Percentiles rank a stretch among this genome's conserved stretches.
Evolutionary conservation across 495 filamentous ascomycete species (phyloP).

Genomic region (Podospora australis): DNA sequence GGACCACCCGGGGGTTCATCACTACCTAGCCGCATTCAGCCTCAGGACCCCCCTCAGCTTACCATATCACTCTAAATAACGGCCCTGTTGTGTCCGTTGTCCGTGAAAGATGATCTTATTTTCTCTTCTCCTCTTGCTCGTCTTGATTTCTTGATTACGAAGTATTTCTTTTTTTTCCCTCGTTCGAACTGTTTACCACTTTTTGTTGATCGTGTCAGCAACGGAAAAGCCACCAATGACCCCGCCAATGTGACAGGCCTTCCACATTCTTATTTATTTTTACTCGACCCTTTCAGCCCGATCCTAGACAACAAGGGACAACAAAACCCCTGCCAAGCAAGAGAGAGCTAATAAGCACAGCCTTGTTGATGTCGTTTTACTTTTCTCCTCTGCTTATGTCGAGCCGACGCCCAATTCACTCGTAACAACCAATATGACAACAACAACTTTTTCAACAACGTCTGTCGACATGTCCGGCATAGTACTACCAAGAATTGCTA

Average conservation of each 20-base stretch:
- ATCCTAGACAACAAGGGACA: no score
- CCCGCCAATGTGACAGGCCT: no score
- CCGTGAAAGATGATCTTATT: background rate
- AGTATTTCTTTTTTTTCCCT: background rate
- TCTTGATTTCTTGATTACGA: background rate
- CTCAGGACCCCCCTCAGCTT: conserved; percentile 7
- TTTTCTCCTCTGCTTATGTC: background rate
- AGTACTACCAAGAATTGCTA: background rate
- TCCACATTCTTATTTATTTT: conserved; percentile 1
- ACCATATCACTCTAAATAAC: conserved; percentile 4
- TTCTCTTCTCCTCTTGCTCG: background rate
- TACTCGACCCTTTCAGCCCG: background rate
- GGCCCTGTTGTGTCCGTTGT: background rate
- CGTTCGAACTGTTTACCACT: background rate
- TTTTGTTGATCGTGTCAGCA: background rate
- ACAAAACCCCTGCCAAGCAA: background rate
- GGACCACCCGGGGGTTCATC: background rate
- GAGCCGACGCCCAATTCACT: background rate
- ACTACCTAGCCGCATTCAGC: conserved; percentile 7
- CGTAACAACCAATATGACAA: background rate
- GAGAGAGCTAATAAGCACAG: background rate
- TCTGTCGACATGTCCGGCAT: background rate
- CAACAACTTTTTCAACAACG: background rate
- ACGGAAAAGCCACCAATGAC: no score
- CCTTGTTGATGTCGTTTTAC: conserved; percentile 1